A percentile compares a stretch with the other conserved stretches of the same genome.
Conservation (phyloP, 306 rosid species). For the Gastrolobium bilobum region DNA sequence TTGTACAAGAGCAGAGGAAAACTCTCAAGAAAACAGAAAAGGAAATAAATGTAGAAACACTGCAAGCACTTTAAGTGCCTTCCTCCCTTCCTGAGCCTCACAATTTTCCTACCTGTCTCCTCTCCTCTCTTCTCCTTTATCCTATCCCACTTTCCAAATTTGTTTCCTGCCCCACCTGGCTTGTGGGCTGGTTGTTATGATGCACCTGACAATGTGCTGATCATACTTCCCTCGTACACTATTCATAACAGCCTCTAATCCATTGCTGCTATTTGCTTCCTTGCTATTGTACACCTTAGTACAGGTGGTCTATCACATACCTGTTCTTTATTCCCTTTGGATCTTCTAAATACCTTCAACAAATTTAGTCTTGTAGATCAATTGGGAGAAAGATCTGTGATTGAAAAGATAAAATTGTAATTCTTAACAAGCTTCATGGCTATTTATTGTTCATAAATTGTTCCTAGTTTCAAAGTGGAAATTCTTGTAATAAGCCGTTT, state of each 20-base stretch:
- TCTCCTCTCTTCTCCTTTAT: not conserved
- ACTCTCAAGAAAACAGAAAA: constrained; percentile 17
- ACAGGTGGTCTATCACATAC: constrained; percentile 11
- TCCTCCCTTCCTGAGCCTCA: constrained; percentile 8
- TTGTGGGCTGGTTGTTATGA: not conserved
- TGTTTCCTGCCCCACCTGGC: not conserved
- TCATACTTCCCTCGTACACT: not conserved
- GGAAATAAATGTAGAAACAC: constrained; percentile 30
- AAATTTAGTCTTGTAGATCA: constrained; percentile 19
- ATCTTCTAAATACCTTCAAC: constrained; percentile 3
- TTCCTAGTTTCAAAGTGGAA: constrained; percentile 11
- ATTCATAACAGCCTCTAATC: not conserved
- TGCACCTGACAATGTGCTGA: not conserved
- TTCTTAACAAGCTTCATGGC: constrained; percentile 24
- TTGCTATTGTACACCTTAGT: not conserved
- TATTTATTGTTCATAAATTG: constrained; percentile 3
- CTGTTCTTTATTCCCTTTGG: not conserved
- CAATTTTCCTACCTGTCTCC: not conserved
- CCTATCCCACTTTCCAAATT: constrained; percentile 11
- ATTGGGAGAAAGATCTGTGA: constrained; percentile 19
- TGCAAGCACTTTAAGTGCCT: constrained; percentile 32
- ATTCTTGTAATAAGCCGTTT: constrained; percentile 11
- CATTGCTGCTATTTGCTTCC: constrained; percentile 8
- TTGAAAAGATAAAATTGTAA: constrained; percentile 36
- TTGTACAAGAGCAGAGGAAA: constrained; percentile 7